These are phyloP conservation scores for Colletotrichum agaves DNA, from an alignment of 2,329 filamentous ascomycete genomes.

Conservation along the genomic window DNA sequence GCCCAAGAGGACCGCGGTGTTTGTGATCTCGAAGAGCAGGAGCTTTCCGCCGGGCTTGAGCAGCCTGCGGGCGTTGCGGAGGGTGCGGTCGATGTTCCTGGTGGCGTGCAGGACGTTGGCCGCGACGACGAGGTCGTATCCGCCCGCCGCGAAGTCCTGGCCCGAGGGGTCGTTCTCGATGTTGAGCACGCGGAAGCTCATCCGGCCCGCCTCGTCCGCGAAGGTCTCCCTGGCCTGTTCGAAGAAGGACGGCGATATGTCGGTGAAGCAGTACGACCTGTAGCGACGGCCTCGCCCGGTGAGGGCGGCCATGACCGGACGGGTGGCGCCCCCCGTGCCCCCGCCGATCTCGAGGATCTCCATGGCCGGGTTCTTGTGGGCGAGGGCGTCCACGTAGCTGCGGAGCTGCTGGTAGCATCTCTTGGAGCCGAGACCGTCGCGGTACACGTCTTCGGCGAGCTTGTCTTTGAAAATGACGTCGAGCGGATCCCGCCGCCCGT, in stretches of 20 bases:
- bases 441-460: constrained; percentile 42
- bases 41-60: constrained; percentile 47
- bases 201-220: constrained; percentile 37
- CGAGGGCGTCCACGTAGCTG: constrained; percentile 40
- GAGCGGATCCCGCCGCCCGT: constrained; percentile 43
- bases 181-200: constrained; percentile 50
- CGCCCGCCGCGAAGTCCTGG: constrained; percentile 42
- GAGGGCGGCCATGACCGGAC: constrained; percentile 40
- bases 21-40: constrained; percentile 45
- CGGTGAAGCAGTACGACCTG: constrained; percentile 49
- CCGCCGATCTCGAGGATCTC: constrained; percentile 51
- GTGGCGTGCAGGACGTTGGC: constrained; percentile 48
- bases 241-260: constrained; percentile 53
- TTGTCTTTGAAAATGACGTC: constrained; percentile 44
- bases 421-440: constrained; percentile 38
- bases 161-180: constrained; percentile 44
- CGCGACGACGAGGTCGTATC: constrained; percentile 46
- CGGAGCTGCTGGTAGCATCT: constrained; percentile 38
- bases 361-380: constrained; percentile 47
- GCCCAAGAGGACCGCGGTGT: constrained; percentile 30
- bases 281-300: constrained; percentile 27
- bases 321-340: constrained; percentile 48
- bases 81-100: constrained; percentile 40
- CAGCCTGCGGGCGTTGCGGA: constrained; percentile 41
- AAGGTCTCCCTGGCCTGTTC: constrained; percentile 45